These are phyloP conservation scores for Capsella rubella DNA, from an alignment of 441 rosid species.

Conservation along the genomic window DNA sequence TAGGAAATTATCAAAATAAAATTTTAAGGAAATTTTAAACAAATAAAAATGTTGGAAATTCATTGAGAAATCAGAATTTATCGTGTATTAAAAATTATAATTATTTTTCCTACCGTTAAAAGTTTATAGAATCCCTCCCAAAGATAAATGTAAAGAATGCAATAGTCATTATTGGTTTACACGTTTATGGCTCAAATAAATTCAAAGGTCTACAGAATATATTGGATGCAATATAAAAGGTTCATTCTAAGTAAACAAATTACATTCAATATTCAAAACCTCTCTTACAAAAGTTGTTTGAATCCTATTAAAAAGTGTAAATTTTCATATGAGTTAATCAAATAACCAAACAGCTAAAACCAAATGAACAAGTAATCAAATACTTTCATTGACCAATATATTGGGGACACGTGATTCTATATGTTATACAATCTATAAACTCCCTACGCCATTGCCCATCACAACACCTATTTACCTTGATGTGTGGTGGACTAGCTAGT, in stretches of 20 bases:
- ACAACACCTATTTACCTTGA: not conserved
- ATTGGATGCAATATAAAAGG: not conserved
- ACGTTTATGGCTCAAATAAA: not conserved
- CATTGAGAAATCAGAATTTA: not conserved
- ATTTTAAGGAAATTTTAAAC: not conserved
- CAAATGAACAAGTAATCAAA: not conserved
- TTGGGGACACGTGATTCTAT: not conserved
- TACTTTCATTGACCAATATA: not conserved
- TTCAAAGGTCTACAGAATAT: no score
- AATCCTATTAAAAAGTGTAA: not conserved
- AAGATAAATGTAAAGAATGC: not conserved
- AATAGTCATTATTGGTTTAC: not conserved
- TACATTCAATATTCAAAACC: not conserved
- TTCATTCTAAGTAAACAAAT: not conserved
- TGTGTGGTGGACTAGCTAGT: no score
- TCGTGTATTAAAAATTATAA: not conserved
- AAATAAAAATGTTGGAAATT: not conserved
- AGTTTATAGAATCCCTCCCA: not conserved
- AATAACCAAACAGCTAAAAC: not conserved
- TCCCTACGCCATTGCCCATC: not conserved
- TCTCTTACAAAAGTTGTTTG: not conserved
- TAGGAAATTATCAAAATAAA: not conserved
- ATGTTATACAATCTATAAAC: no score
- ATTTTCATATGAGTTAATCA: not conserved
- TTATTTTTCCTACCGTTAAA: not conserved